Evolutionary conservation across 208 protist genomes (phyloP), one percentile per base, ranked within the genome.

Genomic region (Leishmania tarentolae): DNA sequence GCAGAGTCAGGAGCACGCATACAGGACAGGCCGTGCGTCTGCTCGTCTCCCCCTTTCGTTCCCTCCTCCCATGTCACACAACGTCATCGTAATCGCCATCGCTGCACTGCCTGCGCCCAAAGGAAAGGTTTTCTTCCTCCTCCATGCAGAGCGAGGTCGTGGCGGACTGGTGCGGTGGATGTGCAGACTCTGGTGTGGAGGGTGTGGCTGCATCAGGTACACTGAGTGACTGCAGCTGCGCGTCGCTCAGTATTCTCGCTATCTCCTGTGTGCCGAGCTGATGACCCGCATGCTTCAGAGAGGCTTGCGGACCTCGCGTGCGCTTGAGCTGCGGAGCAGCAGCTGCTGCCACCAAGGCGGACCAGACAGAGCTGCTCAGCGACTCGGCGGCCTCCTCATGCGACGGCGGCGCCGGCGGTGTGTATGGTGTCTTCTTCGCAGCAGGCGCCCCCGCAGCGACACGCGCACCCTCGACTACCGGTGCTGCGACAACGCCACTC

Each of bases 241-340:
- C 9, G 9, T 65, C 74, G 52, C 28, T 31, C 40, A 84, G 56
- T 28, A 88, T 35, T 46, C 57, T 35, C 6, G 52, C 68, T 8
- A 87, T 70, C 24, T 93, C 87, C 53, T 93, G 90, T 50, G 90
- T 90, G 65, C 46, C 61, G 35, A 80, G 77, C 76, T 91, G 90
- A 17, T 91, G 78, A 11, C 69, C 57, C 19, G 90, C 73, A 7
- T 82, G 37, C 76, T 93, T 93, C 66, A 81, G 71, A n/a, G 90
- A 83, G 19, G 63, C 75, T 5, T 21, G 40, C 52, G 90, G 87
- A 1, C 86, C 90, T 13, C 66, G 74, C n/a, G 9, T 21, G 0
- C 59, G 61, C 78, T 91, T 90, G 52, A 53, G 28, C 21, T 75
- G 53, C 74, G 56, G 21, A 28, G 52, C n/a, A 19, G 72, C 72